Conservation (phyloP, 768 basidiomycete species). For the Boletales sp. region DNA sequence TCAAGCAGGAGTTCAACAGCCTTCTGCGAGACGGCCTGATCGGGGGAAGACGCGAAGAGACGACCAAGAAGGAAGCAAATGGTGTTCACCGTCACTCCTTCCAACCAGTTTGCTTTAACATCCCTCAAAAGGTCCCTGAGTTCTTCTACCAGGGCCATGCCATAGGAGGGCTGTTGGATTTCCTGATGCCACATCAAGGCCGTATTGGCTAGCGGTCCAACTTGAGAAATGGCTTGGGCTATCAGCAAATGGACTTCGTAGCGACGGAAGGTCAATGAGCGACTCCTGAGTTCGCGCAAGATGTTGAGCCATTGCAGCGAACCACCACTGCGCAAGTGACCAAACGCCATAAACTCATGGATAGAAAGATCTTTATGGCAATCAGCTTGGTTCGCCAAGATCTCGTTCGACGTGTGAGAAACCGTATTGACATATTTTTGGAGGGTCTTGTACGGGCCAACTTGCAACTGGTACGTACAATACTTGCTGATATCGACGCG, state of each 20-base stretch:
- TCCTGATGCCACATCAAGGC: conserved; percentile 40
- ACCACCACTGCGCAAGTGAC: conserved; percentile 41
- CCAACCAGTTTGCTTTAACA: conserved; percentile 41
- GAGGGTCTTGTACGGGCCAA: conserved; percentile 32
- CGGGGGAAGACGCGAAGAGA: conserved; percentile 28
- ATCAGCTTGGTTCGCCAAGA: conserved; percentile 39
- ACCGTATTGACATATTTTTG: conserved; percentile 36
- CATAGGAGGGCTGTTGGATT: conserved; percentile 31
- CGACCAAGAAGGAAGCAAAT: conserved; percentile 35
- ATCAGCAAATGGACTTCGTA: conserved; percentile 42
- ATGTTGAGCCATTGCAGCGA: conserved; percentile 52
- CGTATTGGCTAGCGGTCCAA: conserved; percentile 27
- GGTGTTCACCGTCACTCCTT: conserved; percentile 29
- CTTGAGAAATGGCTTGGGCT: conserved; percentile 42
- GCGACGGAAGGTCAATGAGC: conserved; percentile 35
- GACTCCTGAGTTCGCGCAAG: conserved; percentile 40
- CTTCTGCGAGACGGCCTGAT: conserved; percentile 8
- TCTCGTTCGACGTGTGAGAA: conserved; percentile 40
- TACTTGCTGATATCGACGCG: conserved; percentile 9
- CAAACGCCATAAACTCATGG: conserved; percentile 47
- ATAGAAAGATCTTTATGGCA: conserved; percentile 39
- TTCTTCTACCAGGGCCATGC: conserved; percentile 34
- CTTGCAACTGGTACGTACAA: conserved; percentile 34
- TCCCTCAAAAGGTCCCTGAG: conserved; percentile 32
- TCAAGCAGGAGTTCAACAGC: conserved; percentile 28